Base-by-base conservation (phyloP, 1,284 basidiomycete genomes). In the Inonotus hispidus region DNA sequence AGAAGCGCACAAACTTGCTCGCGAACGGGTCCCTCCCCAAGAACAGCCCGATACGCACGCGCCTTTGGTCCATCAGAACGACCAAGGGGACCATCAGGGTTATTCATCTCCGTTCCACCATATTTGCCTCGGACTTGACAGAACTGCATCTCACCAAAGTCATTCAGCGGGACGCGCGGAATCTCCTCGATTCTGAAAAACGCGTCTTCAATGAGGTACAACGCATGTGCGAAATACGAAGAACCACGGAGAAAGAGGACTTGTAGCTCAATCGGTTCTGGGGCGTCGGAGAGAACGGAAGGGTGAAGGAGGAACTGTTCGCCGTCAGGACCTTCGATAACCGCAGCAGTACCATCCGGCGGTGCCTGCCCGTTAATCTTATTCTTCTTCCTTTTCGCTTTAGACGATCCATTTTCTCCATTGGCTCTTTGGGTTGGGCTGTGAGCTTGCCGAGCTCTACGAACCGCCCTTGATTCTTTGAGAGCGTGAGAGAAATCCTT, bases 241-340 rank as follows among this genome's bases (percentile, higher is more conserved):
- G 88, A 84, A 1, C 87, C 91, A 52, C 91, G 84, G 29, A 91
- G 76, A 73, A 93, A 93, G 27, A 91, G 73, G n/a, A 88, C 74
- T 67, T 93, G 91, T 0, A 83, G 84, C 68, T 93, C 91, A 56
- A 93, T 84, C 35, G 88, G 88, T 61, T 88, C 86, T 0, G 88
- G 90, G n/a, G 87, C 86, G 65, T 86, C 83, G 7, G 86, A 83
- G 1, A 83, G 78, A 29, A 82, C 79, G 13, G 88, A 89, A 1
- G 86, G 84, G 68, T 91, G 90, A 10, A 84, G 69, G 43, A 77
- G 67, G 25, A 78, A 69, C 2, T 75, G 73, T 53, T 84, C 84
- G 4, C 78, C 79, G 59, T 83, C 82, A 3, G 74, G 72, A 1
- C 78, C 79, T 32, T 83, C 81, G 41, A 73, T 66, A 5, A 76